phyloP scores from a whole-genome alignment of 257 asterid species.

The Misopates orontium region DNA sequence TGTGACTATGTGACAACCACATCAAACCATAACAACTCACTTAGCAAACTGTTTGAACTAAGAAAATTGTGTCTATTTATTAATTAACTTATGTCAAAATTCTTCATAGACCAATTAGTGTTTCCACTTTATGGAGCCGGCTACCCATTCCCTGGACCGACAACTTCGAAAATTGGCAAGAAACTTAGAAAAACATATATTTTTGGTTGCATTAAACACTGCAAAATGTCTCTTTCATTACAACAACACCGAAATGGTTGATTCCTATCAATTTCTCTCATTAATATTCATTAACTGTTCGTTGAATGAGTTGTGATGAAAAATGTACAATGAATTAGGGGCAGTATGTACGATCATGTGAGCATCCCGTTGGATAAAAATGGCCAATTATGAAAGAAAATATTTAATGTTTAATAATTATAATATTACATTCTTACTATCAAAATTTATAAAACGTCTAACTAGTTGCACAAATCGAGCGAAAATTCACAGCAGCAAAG shows the following conservation, averaged over 20 bases:
- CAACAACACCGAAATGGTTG: constrained; percentile 20
- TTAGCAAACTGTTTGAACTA: no score
- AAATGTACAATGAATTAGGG: background rate
- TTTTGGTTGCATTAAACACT: constrained; percentile 6
- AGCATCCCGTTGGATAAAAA: background rate
- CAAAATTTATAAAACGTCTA: no score
- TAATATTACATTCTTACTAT: no score
- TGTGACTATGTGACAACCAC: constrained; percentile 25
- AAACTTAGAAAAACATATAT: background rate
- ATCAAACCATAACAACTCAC: constrained; percentile 9
- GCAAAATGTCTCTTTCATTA: constrained; percentile 10
- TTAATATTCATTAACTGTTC: background rate
- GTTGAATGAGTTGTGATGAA: background rate
- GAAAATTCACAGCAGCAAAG: no score
- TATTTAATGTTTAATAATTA: no score
- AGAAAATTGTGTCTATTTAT: background rate
- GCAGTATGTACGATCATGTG: background rate
- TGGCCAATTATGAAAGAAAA: no score
- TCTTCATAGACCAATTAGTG: constrained; percentile 38
- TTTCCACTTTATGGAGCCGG: constrained; percentile 25
- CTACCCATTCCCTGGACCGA: constrained; percentile 4
- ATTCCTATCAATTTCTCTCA: background rate
- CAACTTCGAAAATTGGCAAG: constrained; percentile 5
- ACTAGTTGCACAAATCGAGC: no score
- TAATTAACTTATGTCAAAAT: constrained; percentile 7